Percentiles rank a stretch among this genome's conserved stretches.
These are phyloP conservation scores for Fraxinus cuspidata DNA, from an alignment of 257 asterid species.

Conservation along the genomic window DNA sequence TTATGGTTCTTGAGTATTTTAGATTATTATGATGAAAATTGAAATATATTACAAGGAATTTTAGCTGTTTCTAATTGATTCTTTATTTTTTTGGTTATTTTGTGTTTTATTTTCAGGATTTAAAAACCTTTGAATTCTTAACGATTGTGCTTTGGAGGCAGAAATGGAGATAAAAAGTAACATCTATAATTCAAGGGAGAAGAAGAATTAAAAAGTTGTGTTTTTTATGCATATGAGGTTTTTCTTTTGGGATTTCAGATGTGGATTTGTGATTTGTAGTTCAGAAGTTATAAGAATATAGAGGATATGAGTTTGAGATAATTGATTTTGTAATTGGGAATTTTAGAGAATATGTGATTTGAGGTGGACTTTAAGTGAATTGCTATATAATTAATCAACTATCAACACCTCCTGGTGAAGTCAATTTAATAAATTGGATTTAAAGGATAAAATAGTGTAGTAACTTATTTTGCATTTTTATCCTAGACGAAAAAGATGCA, in stretches of 20 bases:
- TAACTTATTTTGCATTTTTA: not conserved
- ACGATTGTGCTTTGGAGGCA: conserved; percentile 21
- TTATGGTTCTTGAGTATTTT: conserved; percentile 6
- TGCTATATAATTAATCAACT: conserved; percentile 14
- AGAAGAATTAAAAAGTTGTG: conserved; percentile 12
- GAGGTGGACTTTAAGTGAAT: not conserved
- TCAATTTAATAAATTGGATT: not conserved
- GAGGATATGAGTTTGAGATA: conserved; percentile 8
- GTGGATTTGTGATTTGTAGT: not conserved
- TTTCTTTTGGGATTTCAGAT: not conserved
- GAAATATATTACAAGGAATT: conserved; percentile 18
- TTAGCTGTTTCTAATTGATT: conserved; percentile 9
- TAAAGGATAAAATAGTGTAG: not conserved
- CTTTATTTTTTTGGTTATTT: conserved; percentile 16
- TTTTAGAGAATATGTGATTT: not conserved
- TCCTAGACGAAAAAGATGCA: conserved; percentile 39
- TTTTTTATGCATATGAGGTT: conserved; percentile 22
- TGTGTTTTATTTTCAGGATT: conserved; percentile 24
- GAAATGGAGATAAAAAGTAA: conserved; percentile 22
- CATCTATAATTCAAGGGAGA: conserved; percentile 14
- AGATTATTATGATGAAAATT: conserved; percentile 22
- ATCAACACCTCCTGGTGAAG: not conserved
- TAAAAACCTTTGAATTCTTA: conserved; percentile 23
- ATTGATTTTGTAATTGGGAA: conserved; percentile 9
- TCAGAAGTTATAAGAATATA: not conserved